Percentiles rank a stretch among this genome's conserved stretches.
phyloP scores from a whole-genome alignment of 768 basidiomycete species.

The Boletus patriciae region DNA sequence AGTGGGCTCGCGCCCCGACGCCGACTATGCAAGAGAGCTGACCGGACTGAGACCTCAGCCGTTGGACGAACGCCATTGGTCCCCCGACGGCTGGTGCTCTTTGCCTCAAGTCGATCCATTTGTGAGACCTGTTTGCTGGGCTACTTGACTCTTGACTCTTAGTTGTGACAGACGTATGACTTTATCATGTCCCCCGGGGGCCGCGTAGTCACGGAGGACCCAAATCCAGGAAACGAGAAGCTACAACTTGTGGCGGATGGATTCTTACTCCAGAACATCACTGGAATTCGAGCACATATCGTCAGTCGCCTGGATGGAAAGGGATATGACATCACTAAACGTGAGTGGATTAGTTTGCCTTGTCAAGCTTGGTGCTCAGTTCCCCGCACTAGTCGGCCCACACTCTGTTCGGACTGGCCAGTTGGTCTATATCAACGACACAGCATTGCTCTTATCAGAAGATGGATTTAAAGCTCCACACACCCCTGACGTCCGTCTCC shows the following conservation, averaged over 20 bases:
- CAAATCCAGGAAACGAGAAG: conserved; percentile 66
- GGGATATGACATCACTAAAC: conserved; percentile 83
- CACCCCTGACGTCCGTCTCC: conserved; percentile 51
- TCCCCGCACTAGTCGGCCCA: conserved; percentile 62
- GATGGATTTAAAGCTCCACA: conserved; percentile 20
- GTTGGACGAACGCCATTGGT: conserved; percentile 59
- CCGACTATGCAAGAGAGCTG: conserved; percentile 79
- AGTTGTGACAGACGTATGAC: conserved; percentile 63
- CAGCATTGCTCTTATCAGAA: conserved; percentile 41
- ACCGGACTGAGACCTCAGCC: conserved; percentile 52
- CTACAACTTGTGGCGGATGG: conserved; percentile 63
- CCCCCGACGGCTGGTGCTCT: conserved; percentile 72
- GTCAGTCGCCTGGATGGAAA: conserved; percentile 77
- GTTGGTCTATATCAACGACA: conserved; percentile 77
- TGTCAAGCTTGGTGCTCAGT: conserved; percentile 5
- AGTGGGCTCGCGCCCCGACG: conserved; percentile 69
- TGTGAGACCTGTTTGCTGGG: conserved; percentile 43
- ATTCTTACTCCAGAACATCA: conserved; percentile 71
- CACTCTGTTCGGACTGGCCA: conserved; percentile 80
- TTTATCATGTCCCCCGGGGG: conserved; percentile 73
- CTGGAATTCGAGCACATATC: conserved; percentile 76
- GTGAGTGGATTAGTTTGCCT: conserved; percentile 44
- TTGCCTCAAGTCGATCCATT: conserved; percentile 64
- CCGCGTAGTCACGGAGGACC: conserved; percentile 56
- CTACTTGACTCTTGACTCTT: background rate